Conservation (phyloP, 371 early-diverging fungal genomes). For the Rhizopus arrhizus region DNA sequence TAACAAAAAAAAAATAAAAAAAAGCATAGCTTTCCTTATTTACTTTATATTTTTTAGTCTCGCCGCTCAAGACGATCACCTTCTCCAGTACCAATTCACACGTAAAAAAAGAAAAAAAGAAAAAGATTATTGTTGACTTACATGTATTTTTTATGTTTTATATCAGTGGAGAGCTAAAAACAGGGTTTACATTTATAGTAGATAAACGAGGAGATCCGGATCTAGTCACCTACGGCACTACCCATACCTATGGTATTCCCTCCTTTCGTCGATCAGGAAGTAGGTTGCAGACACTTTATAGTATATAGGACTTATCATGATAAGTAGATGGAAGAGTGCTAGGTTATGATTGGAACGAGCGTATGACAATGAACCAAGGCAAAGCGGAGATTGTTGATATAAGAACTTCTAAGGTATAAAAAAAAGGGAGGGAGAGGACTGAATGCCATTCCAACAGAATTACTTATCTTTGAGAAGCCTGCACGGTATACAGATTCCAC, state of each 20-base stretch:
- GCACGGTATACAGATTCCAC: slow-evolving; percentile 36
- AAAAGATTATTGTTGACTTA: neutral
- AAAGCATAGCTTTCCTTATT: neutral
- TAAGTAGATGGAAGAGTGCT: slow-evolving; percentile 39
- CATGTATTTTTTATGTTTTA: neutral
- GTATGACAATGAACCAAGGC: slow-evolving; percentile 13
- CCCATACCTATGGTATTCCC: slow-evolving; percentile 38
- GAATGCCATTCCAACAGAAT: neutral
- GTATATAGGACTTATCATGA: neutral
- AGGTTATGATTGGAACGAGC: slow-evolving; percentile 26
- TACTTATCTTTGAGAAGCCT: slow-evolving; percentile 1
- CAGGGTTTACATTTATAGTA: slow-evolving; percentile 35
- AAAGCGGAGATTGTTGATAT: slow-evolving; percentile 24
- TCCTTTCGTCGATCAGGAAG: slow-evolving; percentile 45
- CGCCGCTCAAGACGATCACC: slow-evolving; percentile 20
- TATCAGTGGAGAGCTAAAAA: slow-evolving; percentile 28
- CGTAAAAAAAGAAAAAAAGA: slow-evolving; percentile 4
- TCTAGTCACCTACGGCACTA: slow-evolving; percentile 42
- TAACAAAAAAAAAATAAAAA: neutral
- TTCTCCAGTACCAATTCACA: slow-evolving; percentile 23
- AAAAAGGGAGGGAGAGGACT: slow-evolving; percentile 3
- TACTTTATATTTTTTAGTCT: slow-evolving; percentile 2
- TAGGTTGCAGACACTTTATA: slow-evolving; percentile 6
- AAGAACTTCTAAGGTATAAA: slow-evolving; percentile 14
- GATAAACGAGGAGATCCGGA: slow-evolving; percentile 51